Evolutionary conservation across 1,139 yeast genomes (phyloP), one percentile per base, ranked within the genome.

Genomic region (Suhomyces choctaworum): DNA sequence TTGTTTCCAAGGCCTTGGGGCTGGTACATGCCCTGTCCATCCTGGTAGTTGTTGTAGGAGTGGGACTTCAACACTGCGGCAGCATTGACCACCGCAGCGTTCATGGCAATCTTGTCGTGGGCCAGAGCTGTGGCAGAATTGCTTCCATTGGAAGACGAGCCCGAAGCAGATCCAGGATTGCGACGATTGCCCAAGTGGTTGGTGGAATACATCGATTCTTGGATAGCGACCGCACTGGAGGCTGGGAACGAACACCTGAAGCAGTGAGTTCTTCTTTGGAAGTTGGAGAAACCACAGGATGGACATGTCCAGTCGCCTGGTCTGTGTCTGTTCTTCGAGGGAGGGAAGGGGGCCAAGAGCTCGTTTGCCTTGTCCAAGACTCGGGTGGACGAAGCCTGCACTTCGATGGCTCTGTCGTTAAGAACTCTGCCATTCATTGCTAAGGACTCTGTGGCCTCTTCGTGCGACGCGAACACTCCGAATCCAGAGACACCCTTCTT

Each of bases 221-320:
- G 85, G 44, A 80, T 73, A 2, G 83, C 73, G 16, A 74, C 81
- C 4, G 86, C 85, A 37, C 82, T 73, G 4, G 86, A 70, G n/a
- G 87, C 85, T 3, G 96, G 95, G 62, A 84, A 88, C 2, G 92
- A 82, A 56, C 97, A 90, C 46, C 97, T 73, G 67, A 89, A 88
- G 61, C 97, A 90, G 4, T 95, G 95, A 2, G 95, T 86, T 60
- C 97, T 76, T 52, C 97, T 78, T 62, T 90, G 97, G 63, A 90
- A 90, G 56, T 90, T 90, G 24, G 95, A 85, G 55, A 90, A 90
- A 1, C 97, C 96, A 67, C 97, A 90, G 5, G 92, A 82, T 12
- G 96, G 96, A 62, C 97, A 90, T 6, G 87, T 86, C 97, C 97
- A 90, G 56, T 90, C 97, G 16, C 97, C 97, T 0, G 97, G 97